Evolutionary conservation across 805 yeast species (phyloP), one percentile per base, ranked within the genome.

Genomic region (Saturnispora serradocipensis): DNA sequence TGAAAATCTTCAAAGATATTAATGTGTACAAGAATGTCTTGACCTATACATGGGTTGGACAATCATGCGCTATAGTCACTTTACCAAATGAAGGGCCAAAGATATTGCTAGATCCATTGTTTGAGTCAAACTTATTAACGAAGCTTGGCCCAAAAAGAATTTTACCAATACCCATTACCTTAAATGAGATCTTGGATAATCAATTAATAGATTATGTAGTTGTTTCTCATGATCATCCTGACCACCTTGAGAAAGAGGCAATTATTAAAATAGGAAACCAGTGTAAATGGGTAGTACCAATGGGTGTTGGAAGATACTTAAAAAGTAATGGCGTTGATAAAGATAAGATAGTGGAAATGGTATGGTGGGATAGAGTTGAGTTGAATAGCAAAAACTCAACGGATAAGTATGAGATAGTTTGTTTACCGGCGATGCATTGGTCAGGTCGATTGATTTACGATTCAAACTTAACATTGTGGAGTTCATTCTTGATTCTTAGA

Each of bases 341-440:
- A 49, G 18, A 43, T 7, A 54, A 55, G 15, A 76, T 81, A 7
- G 72, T 81, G 1, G 97, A 91, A 63, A 72, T 91, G 81, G 82
- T 84, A 58, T 91, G 98, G 98, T 91, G 98, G 98, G 89, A 89
- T 49, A 68, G 75, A 28, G 73, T 74, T 52, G 57, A 9, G 58
- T 61, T 18, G 38, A 13, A 51, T 5, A 59, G 61, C 2, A 64
- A 62, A 20, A 34, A 18, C 13, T 9, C n/a, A 27, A 60, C 63
- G 5, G 81, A 81, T 53, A 72, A 71, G 6, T 89, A 84, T 71
- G 89, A 87, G 58, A 72, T 91, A 16, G 90, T 87, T 1, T 87
- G 97, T 65, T 77, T 93, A 0, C 98, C 98, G 0, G 88, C 97
- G 0, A 84, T 85, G 95, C 98, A 91, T 67, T 91, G 98, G 98